phyloP scores from a whole-genome alignment of 2,329 filamentous ascomycete species.

The Fusarium sp. region DNA sequence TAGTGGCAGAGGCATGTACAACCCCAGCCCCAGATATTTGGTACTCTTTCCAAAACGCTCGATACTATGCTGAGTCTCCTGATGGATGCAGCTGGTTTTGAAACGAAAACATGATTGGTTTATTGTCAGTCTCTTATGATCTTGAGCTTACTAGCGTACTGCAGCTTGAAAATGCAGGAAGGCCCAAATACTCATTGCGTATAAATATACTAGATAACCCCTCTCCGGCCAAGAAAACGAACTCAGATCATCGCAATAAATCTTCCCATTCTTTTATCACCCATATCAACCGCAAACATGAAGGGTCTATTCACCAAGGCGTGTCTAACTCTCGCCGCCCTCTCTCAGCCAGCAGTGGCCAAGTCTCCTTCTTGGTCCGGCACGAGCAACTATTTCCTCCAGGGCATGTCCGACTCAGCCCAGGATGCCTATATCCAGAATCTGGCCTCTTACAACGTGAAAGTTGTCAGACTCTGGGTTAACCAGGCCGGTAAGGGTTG shows the following conservation, averaged over 20 bases:
- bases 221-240: background rate
- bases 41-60: too few relatives aligned
- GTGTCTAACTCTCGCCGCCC: rapidly evolving
- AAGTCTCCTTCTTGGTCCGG: background rate
- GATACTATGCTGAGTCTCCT: too few relatives aligned
- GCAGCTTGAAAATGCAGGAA: too few relatives aligned
- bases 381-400: background rate
- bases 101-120: too few relatives aligned
- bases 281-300: rapidly evolving
- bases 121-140: too few relatives aligned
- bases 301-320: rapidly evolving
- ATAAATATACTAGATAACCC: background rate
- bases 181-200: background rate
- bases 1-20: background rate
- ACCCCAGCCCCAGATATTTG: background rate
- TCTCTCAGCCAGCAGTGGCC: background rate
- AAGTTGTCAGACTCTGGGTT: background rate
- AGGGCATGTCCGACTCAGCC: background rate
- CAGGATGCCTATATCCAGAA: background rate
- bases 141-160: too few relatives aligned
- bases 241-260: rapidly evolving
- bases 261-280: background rate
- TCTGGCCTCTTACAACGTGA: background rate
- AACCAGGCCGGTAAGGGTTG: background rate
- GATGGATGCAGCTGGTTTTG: too few relatives aligned